phyloP scores from a whole-genome alignment of 257 asterid species.

The Przewalskia tangutica region DNA sequence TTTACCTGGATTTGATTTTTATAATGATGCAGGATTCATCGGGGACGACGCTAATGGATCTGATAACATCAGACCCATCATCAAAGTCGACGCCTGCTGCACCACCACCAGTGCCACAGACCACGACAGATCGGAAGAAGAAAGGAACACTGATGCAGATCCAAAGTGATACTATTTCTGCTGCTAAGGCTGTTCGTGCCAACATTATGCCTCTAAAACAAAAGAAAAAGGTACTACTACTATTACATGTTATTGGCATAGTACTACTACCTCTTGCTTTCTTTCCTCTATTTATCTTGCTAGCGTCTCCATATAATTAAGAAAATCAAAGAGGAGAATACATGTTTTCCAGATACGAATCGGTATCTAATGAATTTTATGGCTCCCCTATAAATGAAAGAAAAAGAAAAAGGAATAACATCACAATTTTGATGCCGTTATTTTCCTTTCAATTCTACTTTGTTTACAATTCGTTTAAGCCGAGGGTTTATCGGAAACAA shows the following conservation, averaged over 20 bases:
- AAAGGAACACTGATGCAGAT: slow-evolving; percentile 90
- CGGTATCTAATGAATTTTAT: not conserved
- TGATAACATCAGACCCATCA: slow-evolving; percentile 59
- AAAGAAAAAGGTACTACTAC: slow-evolving; percentile 52
- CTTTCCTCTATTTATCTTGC: no score
- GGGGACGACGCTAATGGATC: slow-evolving; percentile 95
- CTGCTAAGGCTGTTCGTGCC: slow-evolving; percentile 86
- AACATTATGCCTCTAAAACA: slow-evolving; percentile 81
- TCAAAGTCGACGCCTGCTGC: no score
- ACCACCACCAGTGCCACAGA: slow-evolving; percentile 12
- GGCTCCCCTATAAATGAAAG: not conserved
- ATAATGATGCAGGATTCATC: slow-evolving; percentile 61
- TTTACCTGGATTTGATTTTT: no score
- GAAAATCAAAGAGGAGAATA: not conserved
- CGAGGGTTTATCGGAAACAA: no score
- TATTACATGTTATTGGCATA: no score
- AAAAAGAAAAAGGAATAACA: not conserved
- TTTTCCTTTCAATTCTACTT: no score
- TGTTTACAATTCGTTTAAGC: no score
- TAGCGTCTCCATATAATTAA: no score
- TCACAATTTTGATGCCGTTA: no score
- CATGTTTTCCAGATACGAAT: not conserved
- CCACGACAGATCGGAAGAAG: slow-evolving; percentile 69
- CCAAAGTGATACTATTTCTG: slow-evolving; percentile 94
- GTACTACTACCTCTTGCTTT: no score